Conservation (phyloP, 345 rosid species). For the Barbarea vulgaris region DNA sequence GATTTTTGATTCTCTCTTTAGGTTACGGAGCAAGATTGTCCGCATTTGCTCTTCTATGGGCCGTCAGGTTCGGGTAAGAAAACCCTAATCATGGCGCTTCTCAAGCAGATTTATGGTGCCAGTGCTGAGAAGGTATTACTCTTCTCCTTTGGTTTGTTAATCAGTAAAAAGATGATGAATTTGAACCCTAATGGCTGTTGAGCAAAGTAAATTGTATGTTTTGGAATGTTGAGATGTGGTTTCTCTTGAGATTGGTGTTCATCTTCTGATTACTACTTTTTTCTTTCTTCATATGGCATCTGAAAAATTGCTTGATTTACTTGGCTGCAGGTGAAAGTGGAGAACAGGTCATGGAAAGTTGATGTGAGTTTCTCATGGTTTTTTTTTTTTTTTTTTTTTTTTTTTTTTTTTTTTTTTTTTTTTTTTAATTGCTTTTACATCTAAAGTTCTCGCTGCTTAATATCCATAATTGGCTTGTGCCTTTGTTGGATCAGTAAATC, state of each 20-base stretch:
- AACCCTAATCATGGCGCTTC: slow-evolving; percentile 95
- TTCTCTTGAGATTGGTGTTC: neutral
- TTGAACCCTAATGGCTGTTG: neutral
- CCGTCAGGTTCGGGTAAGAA: slow-evolving; percentile 98
- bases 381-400: neutral
- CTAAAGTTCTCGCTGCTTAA: neutral
- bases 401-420: neutral
- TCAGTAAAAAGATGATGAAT: neutral
- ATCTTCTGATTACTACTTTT: slow-evolving; percentile 3
- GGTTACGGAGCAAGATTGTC: slow-evolving; percentile 96
- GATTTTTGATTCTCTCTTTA: slow-evolving; percentile 24
- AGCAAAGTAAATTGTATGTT: neutral
- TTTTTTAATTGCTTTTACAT: neutral
- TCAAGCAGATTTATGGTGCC: slow-evolving; percentile 80
- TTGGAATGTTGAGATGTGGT: slow-evolving; percentile 22
- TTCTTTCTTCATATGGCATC: neutral
- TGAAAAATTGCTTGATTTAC: slow-evolving; percentile 2
- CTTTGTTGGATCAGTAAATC: neutral
- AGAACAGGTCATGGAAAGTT: slow-evolving; percentile 84
- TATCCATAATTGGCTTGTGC: neutral
- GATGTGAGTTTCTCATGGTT: slow-evolving; percentile 56
- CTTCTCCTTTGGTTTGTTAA: neutral
- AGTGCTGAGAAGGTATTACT: slow-evolving; percentile 80
- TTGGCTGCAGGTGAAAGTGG: slow-evolving; percentile 91
- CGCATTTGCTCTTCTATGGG: slow-evolving; percentile 96